These are phyloP conservation scores for Solanum corneliomulleri DNA, from an alignment of 257 asterid species.

Conservation along the genomic window DNA sequence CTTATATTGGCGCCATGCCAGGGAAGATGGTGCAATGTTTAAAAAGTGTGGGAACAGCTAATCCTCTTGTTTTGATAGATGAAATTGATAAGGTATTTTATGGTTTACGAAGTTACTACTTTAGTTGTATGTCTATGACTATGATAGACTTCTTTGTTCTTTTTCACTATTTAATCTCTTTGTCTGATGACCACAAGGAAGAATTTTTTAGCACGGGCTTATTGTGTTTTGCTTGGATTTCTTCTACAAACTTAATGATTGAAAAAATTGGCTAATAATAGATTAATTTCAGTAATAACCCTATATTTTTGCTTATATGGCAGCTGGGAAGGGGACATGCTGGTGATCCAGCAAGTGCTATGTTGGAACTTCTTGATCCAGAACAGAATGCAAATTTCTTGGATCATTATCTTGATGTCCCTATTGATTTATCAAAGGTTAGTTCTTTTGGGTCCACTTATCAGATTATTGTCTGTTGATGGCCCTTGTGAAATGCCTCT, in stretches of 20 bases:
- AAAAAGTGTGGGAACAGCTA: conserved; percentile 90
- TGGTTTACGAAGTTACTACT: not conserved
- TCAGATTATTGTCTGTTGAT: not conserved
- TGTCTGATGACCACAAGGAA: not conserved
- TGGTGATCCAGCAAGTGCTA: conserved; percentile 99
- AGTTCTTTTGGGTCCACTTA: conserved; percentile 7
- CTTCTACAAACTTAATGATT: not conserved
- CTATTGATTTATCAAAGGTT: conserved; percentile 97
- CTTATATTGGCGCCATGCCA: conserved; percentile 99
- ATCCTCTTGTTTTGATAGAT: conserved; percentile 97
- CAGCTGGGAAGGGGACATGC: conserved; percentile 99
- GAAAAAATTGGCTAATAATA: not conserved
- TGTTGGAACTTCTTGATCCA: conserved; percentile 98
- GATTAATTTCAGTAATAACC: not conserved
- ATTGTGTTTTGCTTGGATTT: not conserved
- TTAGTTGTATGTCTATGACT: not conserved
- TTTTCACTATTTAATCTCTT: not conserved
- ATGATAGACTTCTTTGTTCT: not conserved
- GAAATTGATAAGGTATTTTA: conserved; percentile 90
- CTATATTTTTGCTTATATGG: not conserved
- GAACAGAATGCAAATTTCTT: conserved; percentile 98
- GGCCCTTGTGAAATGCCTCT: not conserved
- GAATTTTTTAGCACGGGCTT: not conserved
- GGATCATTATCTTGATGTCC: conserved; percentile 97
- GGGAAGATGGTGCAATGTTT: conserved; percentile 99